Evolutionary conservation across 305 asterid genomes (phyloP).

Genomic region (Petunia hybrid): DNA sequence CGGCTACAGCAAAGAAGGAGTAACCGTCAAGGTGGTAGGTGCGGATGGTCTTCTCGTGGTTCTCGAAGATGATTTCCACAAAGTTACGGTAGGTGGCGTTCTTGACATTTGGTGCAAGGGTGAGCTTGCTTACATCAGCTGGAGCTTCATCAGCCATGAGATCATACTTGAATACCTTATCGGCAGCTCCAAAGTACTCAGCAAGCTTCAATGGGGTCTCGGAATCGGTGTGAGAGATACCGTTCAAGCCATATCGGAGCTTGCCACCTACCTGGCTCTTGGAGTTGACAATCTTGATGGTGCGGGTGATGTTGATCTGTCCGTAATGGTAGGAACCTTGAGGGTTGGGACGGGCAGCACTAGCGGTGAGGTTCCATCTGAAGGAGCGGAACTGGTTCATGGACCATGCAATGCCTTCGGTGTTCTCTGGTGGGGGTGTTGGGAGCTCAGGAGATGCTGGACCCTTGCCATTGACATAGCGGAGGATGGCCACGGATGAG

Average conservation of each 20-base stretch:
- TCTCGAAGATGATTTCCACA: slow-evolving; percentile 88
- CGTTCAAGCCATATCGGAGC: slow-evolving; percentile 75
- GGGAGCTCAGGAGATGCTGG: slow-evolving; percentile 64
- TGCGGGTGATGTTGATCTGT: slow-evolving; percentile 80
- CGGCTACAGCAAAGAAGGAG: slow-evolving; percentile 82
- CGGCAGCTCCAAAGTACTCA: slow-evolving; percentile 63
- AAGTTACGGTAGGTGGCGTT: slow-evolving; percentile 65
- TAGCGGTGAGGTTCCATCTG: slow-evolving; percentile 87
- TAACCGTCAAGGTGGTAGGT: slow-evolving; percentile 82
- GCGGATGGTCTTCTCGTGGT: slow-evolving; percentile 72
- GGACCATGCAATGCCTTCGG: slow-evolving; percentile 76
- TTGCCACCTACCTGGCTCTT: slow-evolving; percentile 53
- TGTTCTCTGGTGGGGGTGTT: slow-evolving; percentile 63
- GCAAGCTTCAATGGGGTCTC: slow-evolving; percentile 78
- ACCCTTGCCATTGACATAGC: slow-evolving; percentile 54
- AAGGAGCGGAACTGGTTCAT: slow-evolving; percentile 85
- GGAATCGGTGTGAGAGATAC: slow-evolving; percentile 65
- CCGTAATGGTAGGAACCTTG: slow-evolving; percentile 97
- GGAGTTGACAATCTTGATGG: slow-evolving; percentile 68
- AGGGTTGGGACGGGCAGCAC: slow-evolving; percentile 95
- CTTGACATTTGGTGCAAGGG: slow-evolving; percentile 61
- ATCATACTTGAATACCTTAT: slow-evolving; percentile 62
- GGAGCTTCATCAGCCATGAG: slow-evolving; percentile 62
- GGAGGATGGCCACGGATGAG: slow-evolving; percentile 56
- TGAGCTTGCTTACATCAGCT: slow-evolving; percentile 18